These are phyloP conservation scores for Phenoliferia sp. DNA, from an alignment of 1,284 basidiomycete genomes.

Conservation along the genomic window DNA sequence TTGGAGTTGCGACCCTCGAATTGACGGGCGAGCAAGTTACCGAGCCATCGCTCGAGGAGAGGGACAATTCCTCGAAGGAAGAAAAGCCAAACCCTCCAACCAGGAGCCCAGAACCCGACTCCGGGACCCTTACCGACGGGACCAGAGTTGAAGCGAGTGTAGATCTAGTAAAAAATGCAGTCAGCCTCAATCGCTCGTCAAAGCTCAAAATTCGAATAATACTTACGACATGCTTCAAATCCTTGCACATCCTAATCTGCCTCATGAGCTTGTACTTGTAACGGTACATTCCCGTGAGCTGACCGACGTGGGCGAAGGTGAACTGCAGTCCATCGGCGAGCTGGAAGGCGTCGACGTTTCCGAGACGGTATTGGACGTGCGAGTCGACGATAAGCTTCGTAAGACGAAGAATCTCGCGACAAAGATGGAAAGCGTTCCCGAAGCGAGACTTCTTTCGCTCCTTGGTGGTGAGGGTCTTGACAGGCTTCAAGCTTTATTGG, in stretches of 20 bases:
- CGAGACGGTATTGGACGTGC: slow-evolving; percentile 96
- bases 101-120: slow-evolving; percentile 99
- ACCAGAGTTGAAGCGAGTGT: slow-evolving; percentile 98
- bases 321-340: slow-evolving; percentile 98
- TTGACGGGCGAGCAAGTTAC: slow-evolving; percentile 94
- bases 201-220: slow-evolving; percentile 48
- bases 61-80: slow-evolving; percentile 99
- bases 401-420: slow-evolving; percentile 92
- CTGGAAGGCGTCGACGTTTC: slow-evolving; percentile 99
- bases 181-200: background rate
- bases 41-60: slow-evolving; percentile 93
- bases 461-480: slow-evolving; percentile 98
- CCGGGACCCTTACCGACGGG: slow-evolving; percentile 99
- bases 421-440: slow-evolving; percentile 96
- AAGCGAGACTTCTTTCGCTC: slow-evolving; percentile 99
- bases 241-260: slow-evolving; percentile 99
- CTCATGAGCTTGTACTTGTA: slow-evolving; percentile 99
- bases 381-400: slow-evolving; percentile 99
- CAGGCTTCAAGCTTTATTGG: slow-evolving; percentile 52
- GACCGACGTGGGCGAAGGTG: slow-evolving; percentile 95
- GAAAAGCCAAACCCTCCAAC: slow-evolving; percentile 99
- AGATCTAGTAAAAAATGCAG: slow-evolving; percentile 44
- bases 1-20: slow-evolving; percentile 97
- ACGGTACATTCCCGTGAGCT: slow-evolving; percentile 97
- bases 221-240: slow-evolving; percentile 77